Evolutionary conservation across 805 yeast genomes (phyloP).

Genomic region (Monosporozyma yasuniensis): DNA sequence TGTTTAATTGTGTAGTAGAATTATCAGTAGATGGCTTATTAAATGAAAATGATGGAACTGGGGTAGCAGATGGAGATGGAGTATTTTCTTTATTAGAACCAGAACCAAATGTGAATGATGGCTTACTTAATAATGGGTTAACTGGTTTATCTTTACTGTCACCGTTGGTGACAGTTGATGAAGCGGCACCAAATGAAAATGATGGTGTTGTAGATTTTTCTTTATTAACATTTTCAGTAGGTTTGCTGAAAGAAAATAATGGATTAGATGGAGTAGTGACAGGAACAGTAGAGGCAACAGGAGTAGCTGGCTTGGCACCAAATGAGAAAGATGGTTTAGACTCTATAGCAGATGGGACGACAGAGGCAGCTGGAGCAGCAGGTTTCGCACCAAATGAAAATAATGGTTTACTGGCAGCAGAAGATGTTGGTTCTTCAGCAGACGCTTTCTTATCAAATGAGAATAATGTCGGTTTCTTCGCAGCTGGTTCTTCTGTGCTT

Average conservation of each 20-base stretch:
- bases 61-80: not conserved
- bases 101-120: slow-evolving; percentile 5
- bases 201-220: not conserved
- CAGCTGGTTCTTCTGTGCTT: not conserved
- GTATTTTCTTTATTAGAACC: not conserved
- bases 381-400: not conserved
- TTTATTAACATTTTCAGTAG: not conserved
- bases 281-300: not conserved
- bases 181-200: slow-evolving; percentile 6
- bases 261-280: slow-evolving; percentile 5
- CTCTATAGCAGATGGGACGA: too few relatives aligned
- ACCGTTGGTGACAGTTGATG: slow-evolving; percentile 1
- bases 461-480: not conserved
- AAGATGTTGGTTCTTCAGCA: not conserved
- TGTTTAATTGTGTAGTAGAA: not conserved
- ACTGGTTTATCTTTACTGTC: not conserved
- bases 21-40: not conserved
- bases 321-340: slow-evolving; percentile 1
- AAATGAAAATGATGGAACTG: not conserved
- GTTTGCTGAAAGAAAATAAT: slow-evolving; percentile 8
- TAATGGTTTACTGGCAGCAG: not conserved
- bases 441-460: not conserved
- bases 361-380: not conserved
- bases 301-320: slow-evolving; percentile 1
- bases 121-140: slow-evolving; percentile 4